Base-by-base conservation (phyloP, 2,329 filamentous ascomycete species). In the Bisporella sp. region DNA sequence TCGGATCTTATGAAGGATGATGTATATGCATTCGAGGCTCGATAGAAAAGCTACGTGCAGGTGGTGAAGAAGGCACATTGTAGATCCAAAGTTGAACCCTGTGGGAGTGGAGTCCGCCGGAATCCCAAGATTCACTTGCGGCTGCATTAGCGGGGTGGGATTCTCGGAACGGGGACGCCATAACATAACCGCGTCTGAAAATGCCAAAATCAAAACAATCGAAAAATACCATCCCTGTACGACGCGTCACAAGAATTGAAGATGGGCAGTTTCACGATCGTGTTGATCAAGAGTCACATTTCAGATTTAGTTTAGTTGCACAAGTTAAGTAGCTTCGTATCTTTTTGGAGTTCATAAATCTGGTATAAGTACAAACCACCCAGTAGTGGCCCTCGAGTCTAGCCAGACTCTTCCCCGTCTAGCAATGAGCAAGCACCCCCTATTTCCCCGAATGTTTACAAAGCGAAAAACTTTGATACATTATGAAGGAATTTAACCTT, bases 351-450 rank as follows among this genome's bases (percentile, higher is more conserved):
- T 57, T 57, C 21, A 50, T 54, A 47, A 42, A 47, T 53, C 52
- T 53, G 55, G 53, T 58, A 56, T 56, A 56, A 58, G 50, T 58
- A 58, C 56, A 58, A 21, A 48, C 46, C 40, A 47, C 41, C 44
- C 46, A 47, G 32, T 42, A 45, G 48, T 40, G 46, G 31, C 28
- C 31, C 43, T 31, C 32, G 39, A 48, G 12, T 31, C 46, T 41
- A 51, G 41, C 21, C 21, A 3, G 21, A 21, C 21, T 21, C 21
- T 21, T 21, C 21, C 21, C 21, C 21, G 21, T 21, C 21, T 37
- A 12, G 11, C 21, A 31, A 31, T 39, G 35, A 48, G 45, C 48
- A 48, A 54, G 51, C 47, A 45, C 49, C 47, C 47, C 50, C 33
- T 29, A 39, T 45, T 45, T 21, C 21, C 21, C 46, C 47, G 41